Conservation (phyloP, 495 filamentous ascomycete species). For the Aspergillus cristatus region DNA sequence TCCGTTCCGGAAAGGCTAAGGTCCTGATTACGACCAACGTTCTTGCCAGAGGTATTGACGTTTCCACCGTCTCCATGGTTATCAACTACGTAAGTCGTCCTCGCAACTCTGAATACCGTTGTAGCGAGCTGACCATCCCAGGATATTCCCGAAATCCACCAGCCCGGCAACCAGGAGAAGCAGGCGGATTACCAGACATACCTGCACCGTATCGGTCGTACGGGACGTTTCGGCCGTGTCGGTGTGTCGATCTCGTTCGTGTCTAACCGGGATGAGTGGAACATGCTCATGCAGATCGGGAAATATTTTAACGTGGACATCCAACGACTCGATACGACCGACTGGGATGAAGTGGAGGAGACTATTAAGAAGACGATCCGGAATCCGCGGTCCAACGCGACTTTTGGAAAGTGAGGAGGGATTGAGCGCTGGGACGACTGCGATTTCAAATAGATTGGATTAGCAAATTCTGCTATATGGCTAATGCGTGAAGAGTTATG, state of each 20-base stretch:
- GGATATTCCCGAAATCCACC: slow-evolving; percentile 47
- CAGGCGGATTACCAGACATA: slow-evolving; percentile 83
- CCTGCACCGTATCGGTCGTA: slow-evolving; percentile 95
- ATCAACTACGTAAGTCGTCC: slow-evolving; percentile 68
- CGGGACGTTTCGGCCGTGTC: slow-evolving; percentile 94
- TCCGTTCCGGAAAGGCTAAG: slow-evolving; percentile 78
- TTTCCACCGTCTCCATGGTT: slow-evolving; percentile 92
- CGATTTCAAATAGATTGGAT: slow-evolving; percentile 1
- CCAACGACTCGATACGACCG: slow-evolving; percentile 49
- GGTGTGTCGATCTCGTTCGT: slow-evolving; percentile 93
- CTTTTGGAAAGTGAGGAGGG: slow-evolving; percentile 25
- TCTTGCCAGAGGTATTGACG: slow-evolving; percentile 92
- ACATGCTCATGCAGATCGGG: slow-evolving; percentile 66
- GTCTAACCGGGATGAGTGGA: slow-evolving; percentile 64
- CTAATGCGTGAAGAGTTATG: slow-evolving; percentile 24
- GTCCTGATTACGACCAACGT: slow-evolving; percentile 99
- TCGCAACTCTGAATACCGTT: neutral
- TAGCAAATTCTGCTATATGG: slow-evolving; percentile 8
- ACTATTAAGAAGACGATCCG: slow-evolving; percentile 77
- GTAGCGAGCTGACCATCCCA: slow-evolving; percentile 9
- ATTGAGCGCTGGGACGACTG: neutral
- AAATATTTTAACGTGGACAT: slow-evolving; percentile 55
- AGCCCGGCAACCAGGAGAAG: slow-evolving; percentile 15
- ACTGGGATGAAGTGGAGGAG: slow-evolving; percentile 83
- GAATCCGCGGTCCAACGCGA: slow-evolving; percentile 59